Evolutionary conservation across 805 yeast species (phyloP).

Genomic region (Suhomyces sp.): DNA sequence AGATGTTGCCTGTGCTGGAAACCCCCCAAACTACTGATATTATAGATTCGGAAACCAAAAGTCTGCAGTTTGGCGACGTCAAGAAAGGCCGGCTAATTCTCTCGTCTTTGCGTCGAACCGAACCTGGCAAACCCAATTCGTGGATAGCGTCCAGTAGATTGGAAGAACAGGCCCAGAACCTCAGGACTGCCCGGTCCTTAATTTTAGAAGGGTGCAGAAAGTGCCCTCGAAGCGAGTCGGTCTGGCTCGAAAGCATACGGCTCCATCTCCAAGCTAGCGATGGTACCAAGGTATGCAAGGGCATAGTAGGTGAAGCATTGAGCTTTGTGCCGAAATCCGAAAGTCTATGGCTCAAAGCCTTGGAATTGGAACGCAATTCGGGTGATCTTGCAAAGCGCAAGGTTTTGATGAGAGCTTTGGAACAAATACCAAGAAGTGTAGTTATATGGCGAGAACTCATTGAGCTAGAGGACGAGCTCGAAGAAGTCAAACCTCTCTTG

Average conservation of each 20-base stretch:
- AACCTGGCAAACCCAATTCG: constrained; percentile 69
- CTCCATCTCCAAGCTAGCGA: constrained; percentile 48
- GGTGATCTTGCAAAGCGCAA: constrained; percentile 52
- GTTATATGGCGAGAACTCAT: constrained; percentile 69
- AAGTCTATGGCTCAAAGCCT: constrained; percentile 71
- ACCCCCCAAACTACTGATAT: neutral
- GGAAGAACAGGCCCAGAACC: constrained; percentile 63
- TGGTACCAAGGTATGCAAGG: constrained; percentile 46
- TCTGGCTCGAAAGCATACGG: constrained; percentile 81
- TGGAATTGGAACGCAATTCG: constrained; percentile 52
- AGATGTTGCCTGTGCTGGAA: constrained; percentile 28
- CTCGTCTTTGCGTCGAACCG: constrained; percentile 63
- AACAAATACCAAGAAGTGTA: constrained; percentile 53
- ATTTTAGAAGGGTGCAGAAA: constrained; percentile 72
- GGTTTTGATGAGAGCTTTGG: constrained; percentile 70
- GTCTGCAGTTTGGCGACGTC: constrained; percentile 51
- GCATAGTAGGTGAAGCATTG: constrained; percentile 65
- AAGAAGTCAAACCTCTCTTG: constrained; percentile 52
- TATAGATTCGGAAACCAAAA: constrained; percentile 6
- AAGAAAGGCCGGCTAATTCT: constrained; percentile 58
- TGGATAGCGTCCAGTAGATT: constrained; percentile 87
- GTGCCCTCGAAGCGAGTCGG: constrained; percentile 63
- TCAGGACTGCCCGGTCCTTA: constrained; percentile 53
- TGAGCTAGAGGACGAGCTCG: constrained; percentile 52
- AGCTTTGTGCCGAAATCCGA: constrained; percentile 53